A percentile compares a stretch with the other conserved stretches of the same genome.
Conservation (phyloP, 768 basidiomycete genomes). For the Polyporus arcularius region DNA sequence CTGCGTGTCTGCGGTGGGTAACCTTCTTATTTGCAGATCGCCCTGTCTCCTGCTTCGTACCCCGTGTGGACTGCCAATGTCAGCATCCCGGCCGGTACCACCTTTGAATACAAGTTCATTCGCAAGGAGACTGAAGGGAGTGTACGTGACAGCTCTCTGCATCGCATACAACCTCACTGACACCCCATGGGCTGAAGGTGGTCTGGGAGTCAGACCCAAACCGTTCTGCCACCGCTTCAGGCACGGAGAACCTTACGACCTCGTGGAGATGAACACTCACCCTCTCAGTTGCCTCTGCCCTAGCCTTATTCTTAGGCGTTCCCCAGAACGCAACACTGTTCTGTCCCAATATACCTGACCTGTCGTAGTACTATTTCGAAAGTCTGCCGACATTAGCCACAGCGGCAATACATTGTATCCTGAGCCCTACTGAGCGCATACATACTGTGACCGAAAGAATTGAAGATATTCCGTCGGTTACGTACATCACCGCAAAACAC, state of each 20-base stretch:
- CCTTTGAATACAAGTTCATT: slow-evolving; percentile 64
- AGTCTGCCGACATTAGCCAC: not conserved
- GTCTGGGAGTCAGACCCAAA: slow-evolving; percentile 68
- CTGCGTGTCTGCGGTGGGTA: not conserved
- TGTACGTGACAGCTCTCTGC: slow-evolving; percentile 34
- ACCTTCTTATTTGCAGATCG: slow-evolving; percentile 37
- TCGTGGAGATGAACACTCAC: slow-evolving; percentile 42
- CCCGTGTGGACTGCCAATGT: slow-evolving; percentile 57
- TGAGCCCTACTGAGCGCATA: not conserved
- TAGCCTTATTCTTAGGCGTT: too few relatives aligned
- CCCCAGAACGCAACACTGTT: too few relatives aligned
- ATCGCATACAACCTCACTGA: not conserved
- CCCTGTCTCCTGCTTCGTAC: slow-evolving; percentile 52
- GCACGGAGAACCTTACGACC: slow-evolving; percentile 41
- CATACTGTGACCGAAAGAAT: not conserved
- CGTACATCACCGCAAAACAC: not conserved
- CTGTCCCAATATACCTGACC: not conserved
- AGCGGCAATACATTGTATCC: not conserved
- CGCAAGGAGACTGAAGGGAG: slow-evolving; percentile 52
- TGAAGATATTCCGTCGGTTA: not conserved
- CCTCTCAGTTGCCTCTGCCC: too few relatives aligned
- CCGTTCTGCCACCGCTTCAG: slow-evolving; percentile 44
- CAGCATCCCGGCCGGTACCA: slow-evolving; percentile 48
- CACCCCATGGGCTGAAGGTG: slow-evolving; percentile 35
- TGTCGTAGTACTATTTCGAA: not conserved